Conservation (phyloP, 139 green algal species). For the Chlamydomonas urium region DNA sequence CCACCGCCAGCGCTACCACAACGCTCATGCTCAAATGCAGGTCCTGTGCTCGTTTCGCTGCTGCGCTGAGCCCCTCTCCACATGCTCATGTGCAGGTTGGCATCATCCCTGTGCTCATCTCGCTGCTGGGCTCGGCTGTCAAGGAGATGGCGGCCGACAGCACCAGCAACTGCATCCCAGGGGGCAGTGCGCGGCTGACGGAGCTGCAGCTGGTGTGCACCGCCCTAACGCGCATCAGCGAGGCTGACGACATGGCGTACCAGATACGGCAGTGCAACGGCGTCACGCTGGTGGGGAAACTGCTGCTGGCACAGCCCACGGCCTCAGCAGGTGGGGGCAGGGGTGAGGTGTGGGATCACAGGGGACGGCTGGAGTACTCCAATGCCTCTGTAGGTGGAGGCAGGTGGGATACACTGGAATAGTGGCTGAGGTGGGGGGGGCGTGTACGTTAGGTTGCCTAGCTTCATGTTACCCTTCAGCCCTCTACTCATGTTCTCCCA, state of each 20-base stretch:
- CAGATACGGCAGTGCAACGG: constrained; percentile 39
- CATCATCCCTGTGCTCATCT: constrained; percentile 40
- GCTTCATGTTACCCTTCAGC: too few relatives aligned
- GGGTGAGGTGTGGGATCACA: too few relatives aligned
- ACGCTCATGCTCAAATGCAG: too few relatives aligned
- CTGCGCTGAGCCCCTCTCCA: too few relatives aligned
- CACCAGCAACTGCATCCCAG: neutral
- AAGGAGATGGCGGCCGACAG: constrained; percentile 16
- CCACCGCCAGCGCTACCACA: too few relatives aligned
- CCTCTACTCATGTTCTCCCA: too few relatives aligned
- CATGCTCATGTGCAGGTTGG: constrained; percentile 29
- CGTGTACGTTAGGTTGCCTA: too few relatives aligned
- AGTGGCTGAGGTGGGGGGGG: too few relatives aligned
- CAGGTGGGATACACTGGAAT: too few relatives aligned
- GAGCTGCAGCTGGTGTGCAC: constrained; percentile 44
- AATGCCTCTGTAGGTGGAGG: too few relatives aligned
- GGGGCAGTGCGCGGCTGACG: constrained; percentile 10
- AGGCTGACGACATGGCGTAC: constrained; percentile 41
- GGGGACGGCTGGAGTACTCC: too few relatives aligned
- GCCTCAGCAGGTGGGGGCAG: neutral
- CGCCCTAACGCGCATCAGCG: constrained; percentile 33
- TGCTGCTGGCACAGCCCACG: constrained; percentile 33
- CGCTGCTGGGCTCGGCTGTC: constrained; percentile 21
- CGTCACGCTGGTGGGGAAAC: constrained; percentile 44
- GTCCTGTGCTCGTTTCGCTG: too few relatives aligned